Conservation (phyloP, 495 filamentous ascomycete genomes). For the Neurospora sp. region DNA sequence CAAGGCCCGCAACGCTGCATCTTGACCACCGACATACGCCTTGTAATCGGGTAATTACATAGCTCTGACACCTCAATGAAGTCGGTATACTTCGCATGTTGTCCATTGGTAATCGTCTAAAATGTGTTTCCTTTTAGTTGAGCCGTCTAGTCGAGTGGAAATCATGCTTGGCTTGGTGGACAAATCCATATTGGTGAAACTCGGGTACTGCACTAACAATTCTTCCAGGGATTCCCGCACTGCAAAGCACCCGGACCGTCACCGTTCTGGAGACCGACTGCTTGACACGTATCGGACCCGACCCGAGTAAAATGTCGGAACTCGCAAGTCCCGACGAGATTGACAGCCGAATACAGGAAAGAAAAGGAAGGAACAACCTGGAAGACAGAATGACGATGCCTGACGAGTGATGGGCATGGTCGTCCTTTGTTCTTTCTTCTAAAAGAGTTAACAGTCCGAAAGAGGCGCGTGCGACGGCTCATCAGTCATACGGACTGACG, state of each 20-base stretch:
- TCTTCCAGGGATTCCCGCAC: neutral
- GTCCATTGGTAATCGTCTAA: no score
- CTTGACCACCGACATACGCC: neutral
- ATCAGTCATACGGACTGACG: neutral
- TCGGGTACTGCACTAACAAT: neutral
- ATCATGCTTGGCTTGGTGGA: neutral
- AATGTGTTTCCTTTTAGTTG: neutral
- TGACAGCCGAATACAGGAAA: neutral
- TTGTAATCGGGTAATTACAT: no score
- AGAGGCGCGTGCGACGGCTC: neutral
- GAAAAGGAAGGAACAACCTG: neutral
- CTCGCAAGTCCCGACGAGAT: neutral
- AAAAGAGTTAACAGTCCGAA: neutral
- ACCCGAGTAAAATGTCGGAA: neutral
- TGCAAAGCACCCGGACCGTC: neutral
- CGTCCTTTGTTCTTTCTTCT: neutral
- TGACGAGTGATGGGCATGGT: neutral
- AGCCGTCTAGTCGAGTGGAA: neutral
- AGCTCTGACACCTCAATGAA: neutral
- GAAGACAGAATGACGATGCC: neutral
- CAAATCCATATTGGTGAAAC: neutral
- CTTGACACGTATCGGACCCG: neutral
- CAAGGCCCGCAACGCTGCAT: neutral
- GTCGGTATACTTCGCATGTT: no score
- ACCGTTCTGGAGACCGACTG: neutral